A percentile compares a stretch with the other conserved stretches of the same genome.
phyloP scores from a whole-genome alignment of 192 early-diverging fungal species.

The Phlyctochytrium planicorne region DNA sequence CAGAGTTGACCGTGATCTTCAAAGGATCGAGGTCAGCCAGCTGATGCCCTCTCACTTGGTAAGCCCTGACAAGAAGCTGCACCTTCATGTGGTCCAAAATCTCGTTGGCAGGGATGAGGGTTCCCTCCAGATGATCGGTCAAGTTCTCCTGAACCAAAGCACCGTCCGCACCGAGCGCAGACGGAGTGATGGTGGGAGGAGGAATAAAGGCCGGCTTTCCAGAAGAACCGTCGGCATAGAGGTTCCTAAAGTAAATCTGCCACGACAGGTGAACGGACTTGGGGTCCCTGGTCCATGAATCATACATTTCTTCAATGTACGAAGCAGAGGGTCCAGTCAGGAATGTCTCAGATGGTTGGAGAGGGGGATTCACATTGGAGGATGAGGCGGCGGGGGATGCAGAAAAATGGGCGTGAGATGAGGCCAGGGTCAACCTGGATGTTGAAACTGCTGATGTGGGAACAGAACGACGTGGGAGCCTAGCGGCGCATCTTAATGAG shows the following conservation, averaged over 20 bases:
- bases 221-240: conserved; percentile 20
- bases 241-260: conserved; percentile 90
- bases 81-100: conserved; percentile 98
- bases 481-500: not conserved
- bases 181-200: conserved; percentile 75
- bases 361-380: not conserved
- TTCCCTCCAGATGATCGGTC: conserved; percentile 37
- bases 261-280: conserved; percentile 90
- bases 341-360: conserved; percentile 49
- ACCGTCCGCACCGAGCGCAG: conserved; percentile 22
- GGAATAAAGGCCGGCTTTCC: conserved; percentile 68
- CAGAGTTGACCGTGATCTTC: conserved; percentile 70
- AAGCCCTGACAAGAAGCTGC: conserved; percentile 92
- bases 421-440: not conserved
- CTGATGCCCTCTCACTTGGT: conserved; percentile 92
- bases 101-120: conserved; percentile 58
- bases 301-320: conserved; percentile 97
- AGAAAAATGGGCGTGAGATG: not conserved
- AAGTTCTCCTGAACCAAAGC: conserved; percentile 25
- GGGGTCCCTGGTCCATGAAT: conserved; percentile 88
- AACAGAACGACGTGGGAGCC: too few species aligned
- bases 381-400: not conserved
- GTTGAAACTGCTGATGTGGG: too few species aligned
- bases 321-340: conserved; percentile 78
- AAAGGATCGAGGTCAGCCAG: conserved; percentile 95